These are phyloP conservation scores for Mollisiaceae sp. DNA, from an alignment of 2,329 filamentous ascomycete species.

Conservation along the genomic window DNA sequence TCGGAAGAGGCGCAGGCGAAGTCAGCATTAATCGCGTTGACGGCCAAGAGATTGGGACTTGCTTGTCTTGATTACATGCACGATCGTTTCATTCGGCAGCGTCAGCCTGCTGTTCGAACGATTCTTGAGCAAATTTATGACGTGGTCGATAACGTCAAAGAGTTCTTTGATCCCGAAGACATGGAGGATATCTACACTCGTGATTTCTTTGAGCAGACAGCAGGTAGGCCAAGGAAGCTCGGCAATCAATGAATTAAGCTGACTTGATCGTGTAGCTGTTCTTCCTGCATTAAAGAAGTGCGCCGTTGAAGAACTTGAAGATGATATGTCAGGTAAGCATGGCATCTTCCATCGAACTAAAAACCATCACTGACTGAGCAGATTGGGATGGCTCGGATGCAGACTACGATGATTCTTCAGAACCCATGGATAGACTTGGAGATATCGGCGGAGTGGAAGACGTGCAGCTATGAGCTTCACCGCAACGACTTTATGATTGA, in stretches of 20 bases:
- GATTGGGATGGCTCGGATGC: constrained; percentile 44
- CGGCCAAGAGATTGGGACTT: constrained; percentile 36
- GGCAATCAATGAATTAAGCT: not conserved
- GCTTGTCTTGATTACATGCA: constrained; percentile 40
- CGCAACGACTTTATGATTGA: constrained; percentile 20
- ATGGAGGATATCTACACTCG: constrained; percentile 22
- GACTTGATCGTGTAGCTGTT: constrained; percentile 34
- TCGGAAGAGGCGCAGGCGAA: constrained; percentile 28
- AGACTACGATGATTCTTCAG: constrained; percentile 55
- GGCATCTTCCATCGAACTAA: not conserved
- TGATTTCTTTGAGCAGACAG: constrained; percentile 27
- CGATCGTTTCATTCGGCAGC: constrained; percentile 38
- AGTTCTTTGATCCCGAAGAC: constrained; percentile 37
- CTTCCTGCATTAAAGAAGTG: constrained; percentile 38
- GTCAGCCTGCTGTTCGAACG: constrained; percentile 37
- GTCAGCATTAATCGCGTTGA: constrained; percentile 15
- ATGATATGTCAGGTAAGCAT: constrained; percentile 45
- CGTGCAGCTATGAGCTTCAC: constrained; percentile 8
- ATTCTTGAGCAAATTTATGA: constrained; percentile 36
- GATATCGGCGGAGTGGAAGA: constrained; percentile 25
- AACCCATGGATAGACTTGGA: constrained; percentile 56
- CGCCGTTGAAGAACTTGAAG: constrained; percentile 45
- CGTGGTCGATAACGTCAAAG: constrained; percentile 35
- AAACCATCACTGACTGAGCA: constrained; percentile 24
- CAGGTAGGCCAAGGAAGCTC: constrained; percentile 28